Evolutionary conservation across 2,329 filamentous ascomycete genomes (phyloP).

Genomic region (Cladophialophora yegresii): DNA sequence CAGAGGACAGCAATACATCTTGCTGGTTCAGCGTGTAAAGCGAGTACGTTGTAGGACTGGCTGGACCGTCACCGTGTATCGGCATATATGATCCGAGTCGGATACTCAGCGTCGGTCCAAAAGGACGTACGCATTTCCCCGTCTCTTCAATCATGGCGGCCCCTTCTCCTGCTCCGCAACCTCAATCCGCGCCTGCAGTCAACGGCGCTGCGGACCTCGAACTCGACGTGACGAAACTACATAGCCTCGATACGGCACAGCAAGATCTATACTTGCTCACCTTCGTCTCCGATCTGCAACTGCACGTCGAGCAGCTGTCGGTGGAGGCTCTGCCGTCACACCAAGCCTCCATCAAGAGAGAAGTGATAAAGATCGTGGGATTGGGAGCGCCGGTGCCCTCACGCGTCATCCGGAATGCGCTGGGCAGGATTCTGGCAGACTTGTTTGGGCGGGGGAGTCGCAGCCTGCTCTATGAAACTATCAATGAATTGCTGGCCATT

Average conservation of each 20-base stretch:
- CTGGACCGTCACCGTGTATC: not conserved
- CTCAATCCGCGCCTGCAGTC: constrained; percentile 20
- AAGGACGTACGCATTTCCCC: constrained; percentile 24
- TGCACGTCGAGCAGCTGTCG: constrained; percentile 73
- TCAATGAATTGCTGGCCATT: constrained; percentile 80
- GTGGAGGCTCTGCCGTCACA: constrained; percentile 81
- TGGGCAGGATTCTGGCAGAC: constrained; percentile 79
- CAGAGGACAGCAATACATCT: not conserved
- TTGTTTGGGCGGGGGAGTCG: constrained; percentile 84
- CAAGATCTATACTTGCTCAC: constrained; percentile 92
- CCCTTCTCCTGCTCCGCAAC: constrained; percentile 12
- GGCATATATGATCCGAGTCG: constrained; percentile 20
- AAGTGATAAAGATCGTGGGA: constrained; percentile 89
- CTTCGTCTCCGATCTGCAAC: constrained; percentile 78
- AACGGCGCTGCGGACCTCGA: constrained; percentile 49
- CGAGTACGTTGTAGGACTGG: not conserved
- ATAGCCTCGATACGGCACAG: constrained; percentile 86
- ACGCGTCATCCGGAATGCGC: constrained; percentile 83
- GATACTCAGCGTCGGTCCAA: constrained; percentile 24
- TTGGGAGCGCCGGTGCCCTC: constrained; percentile 79
- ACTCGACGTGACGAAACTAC: constrained; percentile 86
- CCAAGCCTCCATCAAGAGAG: constrained; percentile 89
- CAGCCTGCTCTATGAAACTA: constrained; percentile 89
- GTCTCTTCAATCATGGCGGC: constrained; percentile 19
- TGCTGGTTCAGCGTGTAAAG: not conserved